Percentiles rank a stretch among this genome's conserved stretches.
Conservation (phyloP, 1,284 basidiomycete genomes). For the Cutaneotrichosporon mucoides region DNA sequence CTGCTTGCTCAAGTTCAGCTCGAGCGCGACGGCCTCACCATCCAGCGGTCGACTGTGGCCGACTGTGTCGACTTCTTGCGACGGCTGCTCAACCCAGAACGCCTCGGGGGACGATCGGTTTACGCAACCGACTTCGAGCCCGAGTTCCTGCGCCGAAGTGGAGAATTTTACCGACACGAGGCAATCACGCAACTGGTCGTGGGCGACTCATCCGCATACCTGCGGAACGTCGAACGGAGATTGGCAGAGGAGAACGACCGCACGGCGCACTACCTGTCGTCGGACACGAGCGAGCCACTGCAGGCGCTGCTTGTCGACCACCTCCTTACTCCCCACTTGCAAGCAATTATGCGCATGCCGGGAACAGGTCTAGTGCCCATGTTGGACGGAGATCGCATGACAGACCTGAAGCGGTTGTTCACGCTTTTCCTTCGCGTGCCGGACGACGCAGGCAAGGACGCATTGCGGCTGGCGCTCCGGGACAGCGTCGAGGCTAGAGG, state of each 20-base stretch:
- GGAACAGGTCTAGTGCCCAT: constrained; percentile 83
- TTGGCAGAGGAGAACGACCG: constrained; percentile 81
- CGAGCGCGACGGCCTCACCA: constrained; percentile 85
- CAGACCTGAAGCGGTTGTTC: constrained; percentile 77
- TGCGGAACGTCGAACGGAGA: constrained; percentile 72
- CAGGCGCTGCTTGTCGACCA: constrained; percentile 71
- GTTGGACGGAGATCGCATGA: constrained; percentile 74
- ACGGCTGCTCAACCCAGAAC: constrained; percentile 49
- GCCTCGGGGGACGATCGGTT: constrained; percentile 56
- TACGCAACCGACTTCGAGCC: constrained; percentile 87
- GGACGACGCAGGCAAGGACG: constrained; percentile 57
- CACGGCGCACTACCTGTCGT: constrained; percentile 82
- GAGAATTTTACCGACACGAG: constrained; percentile 74
- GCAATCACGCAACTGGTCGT: constrained; percentile 65
- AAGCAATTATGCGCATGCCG: constrained; percentile 69
- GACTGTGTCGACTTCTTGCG: constrained; percentile 82
- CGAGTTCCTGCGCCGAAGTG: constrained; percentile 70
- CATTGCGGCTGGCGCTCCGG: constrained; percentile 66
- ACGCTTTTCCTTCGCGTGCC: constrained; percentile 70
- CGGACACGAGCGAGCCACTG: constrained; percentile 66
- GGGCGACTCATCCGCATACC: constrained; percentile 77
- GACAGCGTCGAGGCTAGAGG: constrained; percentile 73
- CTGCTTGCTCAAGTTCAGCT: constrained; percentile 82
- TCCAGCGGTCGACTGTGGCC: constrained; percentile 86
- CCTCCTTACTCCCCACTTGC: constrained; percentile 73